Conservation (phyloP, 2,329 filamentous ascomycete species). For the Clonostachys rosea region DNA sequence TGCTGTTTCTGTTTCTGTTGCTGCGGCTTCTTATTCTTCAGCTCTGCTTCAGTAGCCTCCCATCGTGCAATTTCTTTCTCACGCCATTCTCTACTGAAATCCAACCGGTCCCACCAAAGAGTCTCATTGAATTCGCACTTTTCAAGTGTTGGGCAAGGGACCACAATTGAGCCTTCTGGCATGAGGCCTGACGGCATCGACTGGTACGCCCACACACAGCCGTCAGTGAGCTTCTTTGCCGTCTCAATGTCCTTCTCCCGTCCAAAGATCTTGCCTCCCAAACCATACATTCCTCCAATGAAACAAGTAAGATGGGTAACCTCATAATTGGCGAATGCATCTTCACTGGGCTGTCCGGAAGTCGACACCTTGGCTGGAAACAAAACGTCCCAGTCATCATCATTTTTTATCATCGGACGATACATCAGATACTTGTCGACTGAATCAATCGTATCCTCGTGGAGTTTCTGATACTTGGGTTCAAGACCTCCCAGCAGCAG, state of each 20-base stretch:
- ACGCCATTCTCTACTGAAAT: slow-evolving; percentile 37
- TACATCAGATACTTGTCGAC: slow-evolving; percentile 73
- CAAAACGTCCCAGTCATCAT: slow-evolving; percentile 60
- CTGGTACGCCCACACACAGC: slow-evolving; percentile 67
- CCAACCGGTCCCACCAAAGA: slow-evolving; percentile 41
- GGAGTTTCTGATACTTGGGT: slow-evolving; percentile 68
- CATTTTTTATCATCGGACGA: slow-evolving; percentile 66
- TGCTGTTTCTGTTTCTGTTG: slow-evolving; percentile 4
- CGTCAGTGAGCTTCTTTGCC: slow-evolving; percentile 59
- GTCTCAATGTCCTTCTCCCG: slow-evolving; percentile 56
- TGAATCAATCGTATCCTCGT: slow-evolving; percentile 62
- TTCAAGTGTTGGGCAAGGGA: slow-evolving; percentile 39
- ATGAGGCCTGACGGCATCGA: slow-evolving; percentile 57
- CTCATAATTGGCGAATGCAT: slow-evolving; percentile 50
- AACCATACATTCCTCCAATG: slow-evolving; percentile 64
- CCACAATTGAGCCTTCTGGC: slow-evolving; percentile 46
- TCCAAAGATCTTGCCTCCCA: slow-evolving; percentile 60
- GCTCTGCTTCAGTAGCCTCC: slow-evolving; percentile 28
- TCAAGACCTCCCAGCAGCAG: slow-evolving; percentile 72
- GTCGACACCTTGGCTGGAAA: slow-evolving; percentile 58
- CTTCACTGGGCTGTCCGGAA: slow-evolving; percentile 34
- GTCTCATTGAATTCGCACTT: slow-evolving; percentile 48
- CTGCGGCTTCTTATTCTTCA: not conserved
- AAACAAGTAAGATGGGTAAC: slow-evolving; percentile 63
- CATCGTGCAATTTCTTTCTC: slow-evolving; percentile 37